Conservation (phyloP, 2,329 filamentous ascomycete genomes). For the Aspergillus sp. region DNA sequence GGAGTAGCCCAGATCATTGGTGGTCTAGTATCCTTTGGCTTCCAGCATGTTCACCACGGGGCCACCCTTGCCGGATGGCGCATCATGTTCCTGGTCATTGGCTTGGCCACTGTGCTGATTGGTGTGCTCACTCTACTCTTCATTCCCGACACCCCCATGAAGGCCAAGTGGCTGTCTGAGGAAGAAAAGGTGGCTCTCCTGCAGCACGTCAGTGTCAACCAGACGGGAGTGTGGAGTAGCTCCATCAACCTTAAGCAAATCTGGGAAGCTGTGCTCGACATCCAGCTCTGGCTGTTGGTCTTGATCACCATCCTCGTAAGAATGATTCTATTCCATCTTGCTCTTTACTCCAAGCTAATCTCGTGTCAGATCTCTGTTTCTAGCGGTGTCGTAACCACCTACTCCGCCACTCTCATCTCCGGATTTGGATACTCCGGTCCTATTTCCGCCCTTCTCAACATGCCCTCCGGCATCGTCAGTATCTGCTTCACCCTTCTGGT, state of each 20-base stretch:
- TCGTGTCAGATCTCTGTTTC: slow-evolving; percentile 19
- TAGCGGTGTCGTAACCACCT: slow-evolving; percentile 50
- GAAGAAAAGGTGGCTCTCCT: slow-evolving; percentile 43
- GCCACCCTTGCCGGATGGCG: slow-evolving; percentile 42
- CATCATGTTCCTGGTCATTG: slow-evolving; percentile 52
- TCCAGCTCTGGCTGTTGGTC: slow-evolving; percentile 50
- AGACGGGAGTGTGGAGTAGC: slow-evolving; percentile 56
- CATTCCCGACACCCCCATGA: slow-evolving; percentile 30
- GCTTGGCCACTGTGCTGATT: slow-evolving; percentile 45
- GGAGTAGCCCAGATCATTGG: slow-evolving; percentile 55
- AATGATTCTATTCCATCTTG: neutral
- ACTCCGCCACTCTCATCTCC: slow-evolving; percentile 45
- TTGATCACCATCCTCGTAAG: slow-evolving; percentile 25
- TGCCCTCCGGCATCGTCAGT: slow-evolving; percentile 46
- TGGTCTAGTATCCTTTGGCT: slow-evolving; percentile 49
- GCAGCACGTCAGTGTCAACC: slow-evolving; percentile 50
- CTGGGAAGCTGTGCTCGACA: slow-evolving; percentile 48
- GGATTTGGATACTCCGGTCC: slow-evolving; percentile 48
- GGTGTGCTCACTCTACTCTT: slow-evolving; percentile 43
- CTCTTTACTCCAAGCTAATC: neutral
- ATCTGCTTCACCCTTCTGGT: slow-evolving; percentile 46
- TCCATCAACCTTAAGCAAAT: slow-evolving; percentile 52
- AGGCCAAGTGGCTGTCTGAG: slow-evolving; percentile 27
- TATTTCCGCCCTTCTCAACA: slow-evolving; percentile 48
- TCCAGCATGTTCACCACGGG: slow-evolving; percentile 48